Evolutionary conservation across 495 filamentous ascomycete species (phyloP).

Genomic region (Neurospora hispaniola): DNA sequence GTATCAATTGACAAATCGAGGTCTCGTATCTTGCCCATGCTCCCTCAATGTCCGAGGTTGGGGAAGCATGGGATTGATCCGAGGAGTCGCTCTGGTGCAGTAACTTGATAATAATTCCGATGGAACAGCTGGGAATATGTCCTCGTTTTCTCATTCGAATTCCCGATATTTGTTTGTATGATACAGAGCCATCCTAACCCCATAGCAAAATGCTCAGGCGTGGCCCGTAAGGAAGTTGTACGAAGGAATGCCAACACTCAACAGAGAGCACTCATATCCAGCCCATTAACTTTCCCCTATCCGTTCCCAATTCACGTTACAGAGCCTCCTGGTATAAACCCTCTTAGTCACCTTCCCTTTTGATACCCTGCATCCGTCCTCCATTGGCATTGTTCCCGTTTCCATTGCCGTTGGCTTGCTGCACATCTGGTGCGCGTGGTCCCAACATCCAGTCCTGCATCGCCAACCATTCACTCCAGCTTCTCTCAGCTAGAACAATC

Average conservation of each 20-base stretch:
- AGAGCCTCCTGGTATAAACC: not conserved
- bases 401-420: not conserved
- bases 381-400: not conserved
- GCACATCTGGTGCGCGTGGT: constrained; percentile 30
- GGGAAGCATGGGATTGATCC: not conserved
- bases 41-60: not conserved
- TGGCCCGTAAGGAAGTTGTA: not conserved
- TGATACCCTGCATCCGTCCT: not conserved
- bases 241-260: not conserved
- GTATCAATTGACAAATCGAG: not conserved
- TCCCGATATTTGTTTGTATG: not conserved
- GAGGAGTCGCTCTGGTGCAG: not conserved
- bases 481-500: constrained; percentile 71
- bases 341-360: not conserved
- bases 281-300: not conserved
- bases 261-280: not conserved
- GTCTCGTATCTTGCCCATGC: not conserved
- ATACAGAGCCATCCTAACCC: not conserved
- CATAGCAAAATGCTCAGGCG: not conserved
- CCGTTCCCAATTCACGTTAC: not conserved
- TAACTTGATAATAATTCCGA: not conserved
- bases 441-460: constrained; percentile 98
- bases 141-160: not conserved
- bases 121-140: not conserved
- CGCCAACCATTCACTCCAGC: constrained; percentile 77